These are phyloP conservation scores for Westerdykella ornata DNA, from an alignment of 2,329 filamentous ascomycete genomes.

Conservation along the genomic window DNA sequence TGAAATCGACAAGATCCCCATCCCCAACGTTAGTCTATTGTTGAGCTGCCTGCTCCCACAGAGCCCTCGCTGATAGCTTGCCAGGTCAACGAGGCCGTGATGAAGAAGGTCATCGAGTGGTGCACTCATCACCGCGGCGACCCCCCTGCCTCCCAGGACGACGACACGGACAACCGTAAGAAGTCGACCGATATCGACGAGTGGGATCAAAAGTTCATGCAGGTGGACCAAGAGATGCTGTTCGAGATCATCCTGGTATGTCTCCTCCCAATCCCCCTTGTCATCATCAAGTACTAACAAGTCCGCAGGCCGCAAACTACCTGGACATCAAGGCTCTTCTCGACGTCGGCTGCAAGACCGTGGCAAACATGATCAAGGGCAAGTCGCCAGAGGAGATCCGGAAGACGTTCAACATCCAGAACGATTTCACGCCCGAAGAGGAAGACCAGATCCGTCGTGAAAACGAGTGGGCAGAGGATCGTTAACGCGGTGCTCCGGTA, in stretches of 20 bases:
- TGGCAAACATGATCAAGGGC: slow-evolving; percentile 99
- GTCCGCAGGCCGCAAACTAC: slow-evolving; percentile 80
- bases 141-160: slow-evolving; percentile 72
- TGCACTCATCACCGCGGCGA: slow-evolving; percentile 92
- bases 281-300: slow-evolving; percentile 12
- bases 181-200: slow-evolving; percentile 99
- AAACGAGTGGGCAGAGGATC: slow-evolving; percentile 48
- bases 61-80: slow-evolving; percentile 20
- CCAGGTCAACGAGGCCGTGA: slow-evolving; percentile 79
- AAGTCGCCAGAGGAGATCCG: slow-evolving; percentile 99
- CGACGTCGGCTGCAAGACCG: slow-evolving; percentile 98
- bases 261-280: slow-evolving; percentile 1
- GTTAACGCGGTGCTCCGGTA: slow-evolving; percentile 16
- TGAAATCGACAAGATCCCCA: slow-evolving; percentile 65
- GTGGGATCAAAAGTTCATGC: slow-evolving; percentile 99
- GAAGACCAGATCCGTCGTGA: slow-evolving; percentile 77
- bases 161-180: slow-evolving; percentile 89
- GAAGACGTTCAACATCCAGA: slow-evolving; percentile 99
- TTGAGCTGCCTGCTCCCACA: not conserved
- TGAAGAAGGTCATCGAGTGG: slow-evolving; percentile 97
- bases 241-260: slow-evolving; percentile 96
- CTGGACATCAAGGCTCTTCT: slow-evolving; percentile 97
- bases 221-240: slow-evolving; percentile 99
- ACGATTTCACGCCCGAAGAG: slow-evolving; percentile 98
- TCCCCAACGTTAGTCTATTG: slow-evolving; percentile 57